A percentile compares a stretch with the other conserved stretches of the same genome.
Evolutionary conservation across 1,139 yeast species (phyloP).

Genomic region (Debaryomycetaceae sp.): DNA sequence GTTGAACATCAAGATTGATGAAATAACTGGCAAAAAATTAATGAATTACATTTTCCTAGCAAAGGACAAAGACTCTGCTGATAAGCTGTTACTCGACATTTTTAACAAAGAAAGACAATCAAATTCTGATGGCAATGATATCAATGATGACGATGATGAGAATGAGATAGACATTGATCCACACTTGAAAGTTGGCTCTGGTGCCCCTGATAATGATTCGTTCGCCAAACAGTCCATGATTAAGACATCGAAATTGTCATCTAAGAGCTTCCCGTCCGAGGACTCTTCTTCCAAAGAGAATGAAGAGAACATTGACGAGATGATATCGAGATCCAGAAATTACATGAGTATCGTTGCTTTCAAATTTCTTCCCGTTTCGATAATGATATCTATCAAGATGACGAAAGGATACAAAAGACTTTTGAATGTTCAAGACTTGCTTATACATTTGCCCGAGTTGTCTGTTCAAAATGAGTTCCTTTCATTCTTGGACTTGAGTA

Average conservation of each 20-base stretch:
- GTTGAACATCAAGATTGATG: slow-evolving; percentile 56
- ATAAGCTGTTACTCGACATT: not conserved
- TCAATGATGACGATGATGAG: slow-evolving; percentile 9
- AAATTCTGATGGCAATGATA: not conserved
- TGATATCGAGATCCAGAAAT: slow-evolving; percentile 58
- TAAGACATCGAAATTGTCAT: not conserved
- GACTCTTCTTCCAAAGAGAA: slow-evolving; percentile 13
- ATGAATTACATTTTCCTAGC: slow-evolving; percentile 45
- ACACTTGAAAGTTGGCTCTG: not conserved
- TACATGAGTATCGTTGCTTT: slow-evolving; percentile 54
- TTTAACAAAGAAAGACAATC: not conserved
- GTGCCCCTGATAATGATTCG: too few relatives aligned
- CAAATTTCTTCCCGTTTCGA: slow-evolving; percentile 40
- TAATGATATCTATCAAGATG: slow-evolving; percentile 59
- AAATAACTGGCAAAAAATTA: slow-evolving; percentile 54
- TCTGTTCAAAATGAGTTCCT: slow-evolving; percentile 46
- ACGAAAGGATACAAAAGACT: slow-evolving; percentile 51
- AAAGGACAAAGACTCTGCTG: not conserved
- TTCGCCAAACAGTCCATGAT: slow-evolving; percentile 1
- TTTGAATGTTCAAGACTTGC: slow-evolving; percentile 60
- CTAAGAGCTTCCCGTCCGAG: slow-evolving; percentile 1
- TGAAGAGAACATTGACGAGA: slow-evolving; percentile 47
- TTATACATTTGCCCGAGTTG: slow-evolving; percentile 52
- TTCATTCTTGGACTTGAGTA: slow-evolving; percentile 53
- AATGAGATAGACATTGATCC: slow-evolving; percentile 8